Evolutionary conservation across 306 rosid species (phyloP), one percentile per base, ranked within the genome.

Genomic region (Cicer yamashitae): DNA sequence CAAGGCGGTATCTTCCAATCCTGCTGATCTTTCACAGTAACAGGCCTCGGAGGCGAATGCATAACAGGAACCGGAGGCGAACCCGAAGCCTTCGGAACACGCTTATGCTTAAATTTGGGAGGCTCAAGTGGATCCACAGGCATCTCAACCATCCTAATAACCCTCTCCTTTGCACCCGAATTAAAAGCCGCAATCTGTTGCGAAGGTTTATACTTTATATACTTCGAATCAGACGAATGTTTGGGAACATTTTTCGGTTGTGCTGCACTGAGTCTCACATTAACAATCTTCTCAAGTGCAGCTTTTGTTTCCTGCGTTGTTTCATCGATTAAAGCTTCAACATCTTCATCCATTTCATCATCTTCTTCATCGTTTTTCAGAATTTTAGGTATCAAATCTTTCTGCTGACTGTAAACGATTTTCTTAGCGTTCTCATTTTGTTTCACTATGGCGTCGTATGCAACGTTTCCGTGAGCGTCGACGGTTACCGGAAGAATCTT

Each of bases 1-100:
- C 96, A 91, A 14, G 96, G 98, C 0, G 97, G 98, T 38, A 91
- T 91, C 79, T 94, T 91, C 98, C 97, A 94, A 70, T 94, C 98
- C 65, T 90, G 94, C 81, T 90, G 96, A 69, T 94, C 98, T 77
- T 91, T 94, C 74, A 91, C 91, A 1, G 96, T 91, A 81, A 91
- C 94, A 8, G 94, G 97, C 59, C 97, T 81, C 0, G 97, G 98
- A 51, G 96, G 97, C 4, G 97, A 94, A 75, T 90, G 98, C 96
- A 94, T 88, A 40, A 91, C 91, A 0, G 96, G 98, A 45, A 94
- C 93, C 6, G 96, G 96, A 17, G 97, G 98, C 6, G 98, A 91
- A 7, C 97, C 89, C 0, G 94, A 91, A 54, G 98, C 94, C 83
- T 82, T 89, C 0, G 94, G 98, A 30, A 90, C 98, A 22, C 97